Conservation (phyloP, 2,329 filamentous ascomycete genomes). For the Ascochyta viciae-villosae region DNA sequence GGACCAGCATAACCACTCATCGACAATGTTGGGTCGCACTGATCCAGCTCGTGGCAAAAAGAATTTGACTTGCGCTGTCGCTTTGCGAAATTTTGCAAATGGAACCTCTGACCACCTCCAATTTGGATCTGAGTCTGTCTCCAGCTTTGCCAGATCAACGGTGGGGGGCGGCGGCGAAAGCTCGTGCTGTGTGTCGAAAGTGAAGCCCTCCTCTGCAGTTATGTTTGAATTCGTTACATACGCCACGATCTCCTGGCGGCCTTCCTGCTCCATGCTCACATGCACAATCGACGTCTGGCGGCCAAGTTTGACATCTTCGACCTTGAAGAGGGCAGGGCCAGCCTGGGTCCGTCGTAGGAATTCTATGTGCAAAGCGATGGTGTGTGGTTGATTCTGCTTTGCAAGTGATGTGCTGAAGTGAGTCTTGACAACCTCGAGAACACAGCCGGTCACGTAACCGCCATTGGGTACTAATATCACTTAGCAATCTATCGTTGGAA, state of each 20-base stretch:
- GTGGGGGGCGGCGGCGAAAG: conserved; percentile 55
- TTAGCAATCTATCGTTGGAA: not conserved
- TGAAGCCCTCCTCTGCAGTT: conserved; percentile 63
- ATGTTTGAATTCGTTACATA: conserved; percentile 73
- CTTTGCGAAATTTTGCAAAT: conserved; percentile 57
- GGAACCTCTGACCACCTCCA: conserved; percentile 59
- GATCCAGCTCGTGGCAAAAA: conserved; percentile 60
- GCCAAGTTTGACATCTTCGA: conserved; percentile 70
- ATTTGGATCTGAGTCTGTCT: conserved; percentile 53
- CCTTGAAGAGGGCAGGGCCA: conserved; percentile 63
- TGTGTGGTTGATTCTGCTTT: conserved; percentile 66
- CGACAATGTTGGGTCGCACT: conserved; percentile 53
- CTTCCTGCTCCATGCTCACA: conserved; percentile 63
- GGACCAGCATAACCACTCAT: conserved; percentile 72
- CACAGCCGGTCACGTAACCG: conserved; percentile 70
- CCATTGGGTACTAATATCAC: conserved; percentile 69
- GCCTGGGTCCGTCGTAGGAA: conserved; percentile 69
- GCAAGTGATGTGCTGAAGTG: conserved; percentile 67
- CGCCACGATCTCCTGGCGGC: conserved; percentile 67
- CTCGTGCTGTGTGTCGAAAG: conserved; percentile 62
- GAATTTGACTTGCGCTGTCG: conserved; percentile 59
- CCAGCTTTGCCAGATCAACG: conserved; percentile 53
- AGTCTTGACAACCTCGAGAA: conserved; percentile 64
- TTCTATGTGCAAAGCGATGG: conserved; percentile 69
- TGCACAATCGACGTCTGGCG: conserved; percentile 69